Conservation (phyloP, 768 basidiomycete genomes). For the Termitomyces sp. region DNA sequence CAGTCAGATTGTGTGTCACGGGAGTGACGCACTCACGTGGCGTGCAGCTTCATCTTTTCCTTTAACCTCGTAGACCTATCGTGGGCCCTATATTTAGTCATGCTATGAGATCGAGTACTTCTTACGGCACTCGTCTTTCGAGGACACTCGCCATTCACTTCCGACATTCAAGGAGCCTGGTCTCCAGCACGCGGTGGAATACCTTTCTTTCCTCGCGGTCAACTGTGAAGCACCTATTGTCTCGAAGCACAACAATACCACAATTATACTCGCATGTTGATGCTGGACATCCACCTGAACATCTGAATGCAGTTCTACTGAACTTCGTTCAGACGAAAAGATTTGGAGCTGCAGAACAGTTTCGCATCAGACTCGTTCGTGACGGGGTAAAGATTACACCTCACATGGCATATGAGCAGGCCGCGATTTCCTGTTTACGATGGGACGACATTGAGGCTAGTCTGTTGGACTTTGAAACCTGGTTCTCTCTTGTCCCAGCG, state of each 20-base stretch:
- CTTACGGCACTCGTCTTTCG: background rate
- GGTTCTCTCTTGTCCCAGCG: constrained; percentile 17
- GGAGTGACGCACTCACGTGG: background rate
- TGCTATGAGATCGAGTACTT: background rate
- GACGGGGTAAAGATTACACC: constrained; percentile 8
- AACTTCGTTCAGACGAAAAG: constrained; percentile 9
- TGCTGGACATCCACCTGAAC: background rate
- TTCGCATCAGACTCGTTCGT: constrained; percentile 10
- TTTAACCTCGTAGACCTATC: background rate
- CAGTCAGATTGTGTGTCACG: background rate
- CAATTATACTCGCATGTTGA: constrained; percentile 2
- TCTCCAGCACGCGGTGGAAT: background rate
- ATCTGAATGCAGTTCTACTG: constrained; percentile 7
- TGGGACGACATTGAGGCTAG: constrained; percentile 5
- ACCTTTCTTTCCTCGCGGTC: constrained; percentile 2
- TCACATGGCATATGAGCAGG: constrained; percentile 13
- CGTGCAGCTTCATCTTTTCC: background rate
- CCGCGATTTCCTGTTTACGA: constrained; percentile 12
- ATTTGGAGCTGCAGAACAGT: constrained; percentile 15
- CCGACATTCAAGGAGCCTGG: background rate
- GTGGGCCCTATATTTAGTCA: background rate
- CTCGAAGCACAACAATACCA: background rate
- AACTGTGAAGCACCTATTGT: constrained; percentile 7
- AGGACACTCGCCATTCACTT: background rate
- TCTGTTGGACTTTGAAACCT: constrained; percentile 7